phyloP scores from a whole-genome alignment of 1,139 yeast genomes.

The Taiozyma onychis region DNA sequence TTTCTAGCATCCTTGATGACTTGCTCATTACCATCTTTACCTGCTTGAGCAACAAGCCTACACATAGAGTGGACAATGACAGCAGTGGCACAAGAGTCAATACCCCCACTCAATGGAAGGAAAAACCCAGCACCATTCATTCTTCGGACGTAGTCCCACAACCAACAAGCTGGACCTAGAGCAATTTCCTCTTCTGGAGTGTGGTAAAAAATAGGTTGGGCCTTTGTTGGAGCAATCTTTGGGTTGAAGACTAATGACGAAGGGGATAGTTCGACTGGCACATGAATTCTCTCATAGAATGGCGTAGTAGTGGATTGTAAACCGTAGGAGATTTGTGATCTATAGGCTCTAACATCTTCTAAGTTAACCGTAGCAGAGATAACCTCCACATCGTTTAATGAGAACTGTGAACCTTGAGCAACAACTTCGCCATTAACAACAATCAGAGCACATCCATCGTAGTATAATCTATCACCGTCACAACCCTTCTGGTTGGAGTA shows the following conservation, averaged over 20 bases:
- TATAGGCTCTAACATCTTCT: constrained; percentile 82
- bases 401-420: constrained; percentile 91
- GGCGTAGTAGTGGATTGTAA: constrained; percentile 55
- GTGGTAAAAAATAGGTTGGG: constrained; percentile 54
- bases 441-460: constrained; percentile 95
- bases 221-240: constrained; percentile 51
- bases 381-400: constrained; percentile 87
- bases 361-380: constrained; percentile 89
- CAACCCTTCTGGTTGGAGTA: constrained; percentile 97
- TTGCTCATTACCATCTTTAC: constrained; percentile 58
- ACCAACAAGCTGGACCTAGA: constrained; percentile 97
- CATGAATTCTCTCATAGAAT: constrained; percentile 54
- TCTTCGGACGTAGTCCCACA: constrained; percentile 95
- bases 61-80: constrained; percentile 95
- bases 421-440: constrained; percentile 87
- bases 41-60: constrained; percentile 66
- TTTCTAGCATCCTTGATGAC: constrained; percentile 71
- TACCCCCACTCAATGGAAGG: constrained; percentile 93
- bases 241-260: constrained; percentile 54
- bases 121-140: constrained; percentile 88
- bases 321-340: constrained; percentile 70
- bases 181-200: constrained; percentile 95
- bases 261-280: constrained; percentile 60
- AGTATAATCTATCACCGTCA: constrained; percentile 94
- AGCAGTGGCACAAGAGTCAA: constrained; percentile 97